Evolutionary conservation across 768 basidiomycete genomes (phyloP).

Genomic region (Atractiella rhizophila): DNA sequence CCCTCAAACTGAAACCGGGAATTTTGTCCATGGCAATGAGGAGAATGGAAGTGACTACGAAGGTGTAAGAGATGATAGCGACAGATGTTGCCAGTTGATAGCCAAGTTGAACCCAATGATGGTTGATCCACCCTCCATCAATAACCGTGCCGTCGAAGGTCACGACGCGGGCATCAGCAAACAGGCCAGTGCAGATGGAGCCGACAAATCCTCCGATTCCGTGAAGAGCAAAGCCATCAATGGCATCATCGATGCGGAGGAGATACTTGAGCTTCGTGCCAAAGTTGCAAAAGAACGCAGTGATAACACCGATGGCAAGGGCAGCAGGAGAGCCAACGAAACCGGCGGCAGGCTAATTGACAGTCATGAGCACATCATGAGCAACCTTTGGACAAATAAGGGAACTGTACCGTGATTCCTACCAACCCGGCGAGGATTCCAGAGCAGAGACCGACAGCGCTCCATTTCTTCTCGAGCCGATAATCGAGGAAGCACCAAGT

Average conservation of each 20-base stretch:
- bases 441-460: conserved; percentile 75
- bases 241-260: conserved; percentile 39
- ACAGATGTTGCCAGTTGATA: conserved; percentile 45
- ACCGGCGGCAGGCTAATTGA: conserved; percentile 59
- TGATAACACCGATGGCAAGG: conserved; percentile 45
- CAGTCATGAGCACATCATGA: conserved; percentile 32
- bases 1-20: conserved; percentile 36
- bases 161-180: conserved; percentile 40
- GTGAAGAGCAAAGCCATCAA: conserved; percentile 81
- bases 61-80: conserved; percentile 32
- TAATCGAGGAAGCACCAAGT: conserved; percentile 34
- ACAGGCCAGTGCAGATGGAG: conserved; percentile 45
- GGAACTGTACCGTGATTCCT: not conserved
- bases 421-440: conserved; percentile 60
- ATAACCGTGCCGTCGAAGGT: conserved; percentile 38
- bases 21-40: conserved; percentile 32
- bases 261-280: conserved; percentile 43
- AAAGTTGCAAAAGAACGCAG: conserved; percentile 52
- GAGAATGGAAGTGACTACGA: conserved; percentile 25
- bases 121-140: conserved; percentile 46
- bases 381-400: not conserved
- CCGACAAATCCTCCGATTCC: conserved; percentile 62
- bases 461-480: conserved; percentile 32
- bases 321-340: conserved; percentile 53
- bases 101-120: conserved; percentile 54